phyloP scores from a whole-genome alignment of 176 grass and related monocot species.

The Metroxylon sagu region DNA sequence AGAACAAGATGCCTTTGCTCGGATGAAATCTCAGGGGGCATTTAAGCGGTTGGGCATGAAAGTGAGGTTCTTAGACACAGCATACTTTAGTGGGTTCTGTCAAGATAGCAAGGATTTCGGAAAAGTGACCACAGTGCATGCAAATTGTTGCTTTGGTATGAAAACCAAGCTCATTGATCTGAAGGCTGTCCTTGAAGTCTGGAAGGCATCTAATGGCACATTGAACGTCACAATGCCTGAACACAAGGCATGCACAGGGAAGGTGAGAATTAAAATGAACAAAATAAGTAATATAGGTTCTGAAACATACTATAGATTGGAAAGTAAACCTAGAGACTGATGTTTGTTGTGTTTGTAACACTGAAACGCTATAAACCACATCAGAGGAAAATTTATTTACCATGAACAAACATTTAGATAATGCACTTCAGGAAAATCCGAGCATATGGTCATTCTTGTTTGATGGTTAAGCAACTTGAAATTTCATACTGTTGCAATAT shows the following conservation, averaged over 20 bases:
- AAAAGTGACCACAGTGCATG: slow-evolving; percentile 64
- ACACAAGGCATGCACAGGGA: neutral
- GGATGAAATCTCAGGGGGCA: slow-evolving; percentile 36
- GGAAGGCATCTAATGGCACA: slow-evolving; percentile 1
- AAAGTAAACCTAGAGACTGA: too few relatives aligned
- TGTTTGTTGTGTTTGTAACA: too few relatives aligned
- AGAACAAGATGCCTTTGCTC: slow-evolving; percentile 72
- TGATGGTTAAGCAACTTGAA: too few relatives aligned
- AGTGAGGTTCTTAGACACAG: slow-evolving; percentile 55
- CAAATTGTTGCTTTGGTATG: slow-evolving; percentile 67
- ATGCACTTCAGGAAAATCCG: too few relatives aligned
- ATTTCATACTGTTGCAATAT: too few relatives aligned
- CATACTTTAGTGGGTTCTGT: slow-evolving; percentile 67
- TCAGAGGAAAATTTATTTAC: too few relatives aligned
- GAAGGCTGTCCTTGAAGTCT: slow-evolving; percentile 25
- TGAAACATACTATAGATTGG: too few relatives aligned
- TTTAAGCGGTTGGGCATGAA: slow-evolving; percentile 35
- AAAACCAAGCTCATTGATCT: slow-evolving; percentile 61
- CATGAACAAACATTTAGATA: too few relatives aligned
- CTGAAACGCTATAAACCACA: too few relatives aligned
- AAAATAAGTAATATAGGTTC: too few relatives aligned
- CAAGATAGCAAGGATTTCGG: slow-evolving; percentile 39
- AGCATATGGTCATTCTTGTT: too few relatives aligned
- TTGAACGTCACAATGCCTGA: neutral
- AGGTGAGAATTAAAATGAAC: too few relatives aligned